phyloP scores from a whole-genome alignment of 805 yeast species.

The Scheffersomyces stipitis region DNA sequence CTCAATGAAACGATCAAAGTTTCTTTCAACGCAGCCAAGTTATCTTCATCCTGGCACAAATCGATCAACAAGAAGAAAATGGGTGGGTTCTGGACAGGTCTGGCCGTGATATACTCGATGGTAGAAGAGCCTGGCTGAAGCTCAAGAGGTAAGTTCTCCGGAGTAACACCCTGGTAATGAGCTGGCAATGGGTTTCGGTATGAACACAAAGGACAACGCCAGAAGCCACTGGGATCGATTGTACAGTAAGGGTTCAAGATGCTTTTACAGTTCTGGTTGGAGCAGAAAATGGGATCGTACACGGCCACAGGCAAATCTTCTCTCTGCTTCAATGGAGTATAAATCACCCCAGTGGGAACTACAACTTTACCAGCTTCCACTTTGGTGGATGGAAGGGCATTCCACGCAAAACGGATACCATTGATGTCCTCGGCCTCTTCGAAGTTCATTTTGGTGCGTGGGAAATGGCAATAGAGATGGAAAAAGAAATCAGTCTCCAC shows the following conservation, averaged over 20 bases:
- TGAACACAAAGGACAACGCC: constrained; percentile 86
- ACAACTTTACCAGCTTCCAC: constrained; percentile 88
- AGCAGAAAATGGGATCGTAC: constrained; percentile 84
- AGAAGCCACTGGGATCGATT: constrained; percentile 73
- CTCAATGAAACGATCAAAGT: constrained; percentile 72
- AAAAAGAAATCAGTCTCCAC: no score
- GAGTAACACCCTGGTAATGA: constrained; percentile 74
- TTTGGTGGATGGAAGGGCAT: constrained; percentile 83
- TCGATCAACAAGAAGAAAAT: constrained; percentile 84
- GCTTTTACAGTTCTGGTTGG: constrained; percentile 74
- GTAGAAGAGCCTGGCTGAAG: constrained; percentile 68
- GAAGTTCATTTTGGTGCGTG: constrained; percentile 40
- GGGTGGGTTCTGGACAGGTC: constrained; percentile 84
- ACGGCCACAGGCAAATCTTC: constrained; percentile 74
- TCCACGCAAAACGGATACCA: constrained; percentile 51
- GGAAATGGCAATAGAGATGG: no score
- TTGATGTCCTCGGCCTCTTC: constrained; percentile 46
- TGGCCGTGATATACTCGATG: constrained; percentile 78
- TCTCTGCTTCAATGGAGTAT: constrained; percentile 87
- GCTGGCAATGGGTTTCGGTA: constrained; percentile 78
- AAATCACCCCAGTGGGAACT: constrained; percentile 90
- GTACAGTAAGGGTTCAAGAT: constrained; percentile 85
- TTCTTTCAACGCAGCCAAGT: constrained; percentile 79
- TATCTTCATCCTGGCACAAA: constrained; percentile 86
- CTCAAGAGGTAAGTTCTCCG: constrained; percentile 80